Percentiles rank a stretch among this genome's conserved stretches.
These are phyloP conservation scores for Albugo candida DNA, from an alignment of 352 stramenopile genomes.

Conservation along the genomic window DNA sequence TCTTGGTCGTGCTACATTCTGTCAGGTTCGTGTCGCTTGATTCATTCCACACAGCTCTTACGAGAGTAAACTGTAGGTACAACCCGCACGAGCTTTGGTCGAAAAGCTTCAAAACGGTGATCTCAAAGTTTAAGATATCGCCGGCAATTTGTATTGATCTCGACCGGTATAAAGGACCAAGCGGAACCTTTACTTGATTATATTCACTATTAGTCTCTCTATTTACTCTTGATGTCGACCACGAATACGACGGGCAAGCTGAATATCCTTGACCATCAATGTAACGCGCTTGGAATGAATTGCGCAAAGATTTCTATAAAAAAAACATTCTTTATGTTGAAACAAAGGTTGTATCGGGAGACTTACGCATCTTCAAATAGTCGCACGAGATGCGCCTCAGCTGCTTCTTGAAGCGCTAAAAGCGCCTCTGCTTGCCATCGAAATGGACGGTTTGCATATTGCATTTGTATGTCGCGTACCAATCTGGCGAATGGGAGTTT, in stretches of 20 bases:
- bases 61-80: constrained; percentile 1
- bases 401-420: constrained; percentile 84
- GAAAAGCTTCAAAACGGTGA: constrained; percentile 50
- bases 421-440: constrained; percentile 84
- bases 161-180: too few relatives aligned
- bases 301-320: constrained; percentile 83
- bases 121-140: constrained; percentile 25
- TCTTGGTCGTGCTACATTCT: constrained; percentile 42
- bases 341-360: neutral
- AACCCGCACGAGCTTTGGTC: constrained; percentile 40
- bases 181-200: too few relatives aligned
- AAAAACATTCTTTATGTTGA: neutral
- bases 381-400: constrained; percentile 88
- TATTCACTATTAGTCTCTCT: neutral
- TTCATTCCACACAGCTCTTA: neutral
- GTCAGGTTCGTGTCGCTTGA: constrained; percentile 13
- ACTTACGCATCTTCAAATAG: constrained; percentile 90
- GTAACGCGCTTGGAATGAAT: constrained; percentile 93
- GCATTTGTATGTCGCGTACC: constrained; percentile 84
- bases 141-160: constrained; percentile 8
- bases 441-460: constrained; percentile 61
- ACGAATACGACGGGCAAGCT: constrained; percentile 85
- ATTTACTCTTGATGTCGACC: constrained; percentile 26
- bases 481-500: constrained; percentile 94
- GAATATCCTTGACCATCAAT: constrained; percentile 90